Conservation (phyloP, 176 grass and related monocot genomes). For the Zea mays region Zm-B73-REFERENCE-NAM-5.0 NC_050102.1:169124001-169124500, state of each 20-base stretch:
- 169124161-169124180: neutral
- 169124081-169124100: constrained; percentile 97
- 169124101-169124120: constrained; percentile 97
- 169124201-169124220: neutral
- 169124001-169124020: constrained; percentile 99
- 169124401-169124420: constrained; percentile 62
- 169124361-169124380: neutral
- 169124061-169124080: constrained; percentile 92
- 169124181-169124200: neutral
- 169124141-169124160: neutral
- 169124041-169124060: constrained; percentile 99
- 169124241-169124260: neutral
- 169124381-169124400: constrained; percentile 24
- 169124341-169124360: neutral
- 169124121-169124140: constrained; percentile 31
- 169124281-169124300: neutral
- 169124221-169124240: neutral
- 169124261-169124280: neutral
- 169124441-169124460: constrained; percentile 95
- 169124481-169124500: constrained; percentile 98
- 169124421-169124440: constrained; percentile 96
- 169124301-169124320: neutral
- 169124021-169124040: constrained; percentile 99
- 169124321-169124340: neutral
- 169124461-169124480: constrained; percentile 96